Percentiles rank a stretch among this genome's conserved stretches.
These are phyloP conservation scores for Lojkania enalia DNA, from an alignment of 2,329 filamentous ascomycete species.

Conservation along the genomic window DNA sequence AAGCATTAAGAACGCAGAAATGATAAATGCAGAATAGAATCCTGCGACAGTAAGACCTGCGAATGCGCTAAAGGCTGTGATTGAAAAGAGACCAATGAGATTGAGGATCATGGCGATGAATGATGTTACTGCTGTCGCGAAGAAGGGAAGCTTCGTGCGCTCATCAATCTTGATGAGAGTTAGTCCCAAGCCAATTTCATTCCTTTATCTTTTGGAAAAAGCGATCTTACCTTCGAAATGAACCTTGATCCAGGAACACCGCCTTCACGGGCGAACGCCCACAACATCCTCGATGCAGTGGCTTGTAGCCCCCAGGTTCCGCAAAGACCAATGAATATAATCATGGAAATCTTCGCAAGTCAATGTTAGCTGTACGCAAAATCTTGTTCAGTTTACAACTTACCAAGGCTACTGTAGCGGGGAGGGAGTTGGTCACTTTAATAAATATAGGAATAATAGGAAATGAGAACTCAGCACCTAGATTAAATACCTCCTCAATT, in stretches of 20 bases:
- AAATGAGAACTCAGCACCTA: constrained; percentile 1
- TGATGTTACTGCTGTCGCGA: constrained; percentile 48
- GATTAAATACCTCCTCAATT: constrained; percentile 21
- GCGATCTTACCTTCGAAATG: no score
- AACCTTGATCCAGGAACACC: not conserved
- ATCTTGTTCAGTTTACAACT: no score
- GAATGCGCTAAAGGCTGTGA: constrained; percentile 16
- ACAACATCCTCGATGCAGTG: constrained; percentile 10
- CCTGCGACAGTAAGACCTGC: constrained; percentile 11
- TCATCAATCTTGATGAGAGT: constrained; percentile 12
- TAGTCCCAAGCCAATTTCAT: no score
- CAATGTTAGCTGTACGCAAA: no score
- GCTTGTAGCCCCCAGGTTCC: constrained; percentile 35
- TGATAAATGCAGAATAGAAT: constrained; percentile 14
- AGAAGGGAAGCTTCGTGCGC: constrained; percentile 36
- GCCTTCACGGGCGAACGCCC: constrained; percentile 21
- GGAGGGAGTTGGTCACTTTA: constrained; percentile 40
- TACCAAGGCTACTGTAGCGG: constrained; percentile 43
- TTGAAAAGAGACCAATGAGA: constrained; percentile 52
- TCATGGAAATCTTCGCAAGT: constrained; percentile 1
- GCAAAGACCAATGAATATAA: not conserved
- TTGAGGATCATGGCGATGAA: constrained; percentile 45
- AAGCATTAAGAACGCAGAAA: constrained; percentile 14
- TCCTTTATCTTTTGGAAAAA: no score
- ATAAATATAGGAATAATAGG: constrained; percentile 41